Evolutionary conservation across 257 asterid species (phyloP).

Genomic region (Scutellaria barbata): DNA sequence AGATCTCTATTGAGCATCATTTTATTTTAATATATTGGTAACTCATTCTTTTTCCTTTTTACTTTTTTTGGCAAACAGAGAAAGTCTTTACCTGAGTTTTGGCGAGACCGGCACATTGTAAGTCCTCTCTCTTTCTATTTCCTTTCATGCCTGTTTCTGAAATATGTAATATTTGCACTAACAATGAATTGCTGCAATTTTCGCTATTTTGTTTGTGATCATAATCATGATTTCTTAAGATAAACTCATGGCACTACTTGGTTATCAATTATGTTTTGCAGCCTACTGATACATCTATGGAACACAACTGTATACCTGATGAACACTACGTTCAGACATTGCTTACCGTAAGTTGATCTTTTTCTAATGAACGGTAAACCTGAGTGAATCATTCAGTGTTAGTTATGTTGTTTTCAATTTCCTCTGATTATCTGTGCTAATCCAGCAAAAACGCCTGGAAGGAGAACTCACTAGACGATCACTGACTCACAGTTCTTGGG

Average conservation of each 20-base stretch:
- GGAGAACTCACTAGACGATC: conserved; percentile 83
- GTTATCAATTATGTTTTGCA: conserved; percentile 41
- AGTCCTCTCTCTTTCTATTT: conserved; percentile 46
- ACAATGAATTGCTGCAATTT: background rate
- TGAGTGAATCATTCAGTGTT: background rate
- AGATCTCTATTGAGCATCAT: background rate
- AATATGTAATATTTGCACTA: conserved; percentile 3
- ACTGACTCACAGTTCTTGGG: conserved; percentile 92
- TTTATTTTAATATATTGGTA: conserved; percentile 16
- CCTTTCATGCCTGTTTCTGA: conserved; percentile 28
- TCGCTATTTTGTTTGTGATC: background rate
- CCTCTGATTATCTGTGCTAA: conserved; percentile 25
- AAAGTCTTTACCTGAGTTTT: conserved; percentile 92
- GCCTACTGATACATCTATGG: conserved; percentile 77
- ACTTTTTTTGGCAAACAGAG: conserved; percentile 52
- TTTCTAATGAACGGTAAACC: conserved; percentile 15
- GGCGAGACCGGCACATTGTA: conserved; percentile 87
- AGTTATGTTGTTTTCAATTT: conserved; percentile 22
- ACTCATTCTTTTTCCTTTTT: conserved; percentile 29
- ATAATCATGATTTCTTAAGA: conserved; percentile 15
- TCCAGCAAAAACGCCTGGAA: conserved; percentile 79
- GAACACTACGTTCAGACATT: conserved; percentile 97
- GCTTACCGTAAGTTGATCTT: conserved; percentile 69
- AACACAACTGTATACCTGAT: conserved; percentile 98
- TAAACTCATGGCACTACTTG: conserved; percentile 10